A percentile compares a stretch with the other conserved stretches of the same genome.
phyloP scores from a whole-genome alignment of 805 yeast species.

The Barnettozyma pratensis region DNA sequence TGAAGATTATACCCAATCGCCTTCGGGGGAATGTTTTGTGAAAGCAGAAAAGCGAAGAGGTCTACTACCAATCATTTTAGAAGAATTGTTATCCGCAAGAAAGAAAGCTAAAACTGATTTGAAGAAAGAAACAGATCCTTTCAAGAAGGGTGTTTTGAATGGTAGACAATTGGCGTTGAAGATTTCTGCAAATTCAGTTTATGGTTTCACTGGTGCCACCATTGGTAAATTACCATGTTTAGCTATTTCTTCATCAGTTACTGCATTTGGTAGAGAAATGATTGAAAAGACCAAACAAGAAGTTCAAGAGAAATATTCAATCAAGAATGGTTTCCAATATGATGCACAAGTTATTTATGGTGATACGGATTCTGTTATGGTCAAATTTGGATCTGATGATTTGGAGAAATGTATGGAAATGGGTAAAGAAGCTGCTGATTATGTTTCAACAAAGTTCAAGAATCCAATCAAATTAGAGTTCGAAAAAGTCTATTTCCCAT shows the following conservation, averaged over 20 bases:
- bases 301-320: slow-evolving; percentile 74
- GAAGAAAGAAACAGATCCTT: slow-evolving; percentile 91
- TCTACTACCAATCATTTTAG: slow-evolving; percentile 83
- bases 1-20: slow-evolving; percentile 79
- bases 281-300: slow-evolving; percentile 85
- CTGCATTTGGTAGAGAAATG: slow-evolving; percentile 96
- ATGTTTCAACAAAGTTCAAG: slow-evolving; percentile 71
- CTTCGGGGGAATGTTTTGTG: slow-evolving; percentile 89
- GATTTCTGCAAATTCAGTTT: slow-evolving; percentile 96
- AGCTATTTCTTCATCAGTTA: slow-evolving; percentile 91
- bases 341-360: slow-evolving; percentile 94
- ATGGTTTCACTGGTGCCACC: slow-evolving; percentile 99
- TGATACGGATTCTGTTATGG: slow-evolving; percentile 99
- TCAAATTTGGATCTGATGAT: slow-evolving; percentile 84
- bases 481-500: slow-evolving; percentile 95
- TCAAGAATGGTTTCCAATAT: slow-evolving; percentile 75
- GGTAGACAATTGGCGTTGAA: slow-evolving; percentile 97
- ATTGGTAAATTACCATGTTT: slow-evolving; percentile 95
- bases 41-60: slow-evolving; percentile 70
- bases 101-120: slow-evolving; percentile 88
- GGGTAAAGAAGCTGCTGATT: slow-evolving; percentile 92
- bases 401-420: slow-evolving; percentile 79
- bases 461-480: slow-evolving; percentile 92
- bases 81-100: slow-evolving; percentile 86
- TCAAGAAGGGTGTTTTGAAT: slow-evolving; percentile 85